These are phyloP conservation scores for Raffaelea deltoideospora DNA, from an alignment of 2,329 filamentous ascomycete species.

Conservation along the genomic window DNA sequence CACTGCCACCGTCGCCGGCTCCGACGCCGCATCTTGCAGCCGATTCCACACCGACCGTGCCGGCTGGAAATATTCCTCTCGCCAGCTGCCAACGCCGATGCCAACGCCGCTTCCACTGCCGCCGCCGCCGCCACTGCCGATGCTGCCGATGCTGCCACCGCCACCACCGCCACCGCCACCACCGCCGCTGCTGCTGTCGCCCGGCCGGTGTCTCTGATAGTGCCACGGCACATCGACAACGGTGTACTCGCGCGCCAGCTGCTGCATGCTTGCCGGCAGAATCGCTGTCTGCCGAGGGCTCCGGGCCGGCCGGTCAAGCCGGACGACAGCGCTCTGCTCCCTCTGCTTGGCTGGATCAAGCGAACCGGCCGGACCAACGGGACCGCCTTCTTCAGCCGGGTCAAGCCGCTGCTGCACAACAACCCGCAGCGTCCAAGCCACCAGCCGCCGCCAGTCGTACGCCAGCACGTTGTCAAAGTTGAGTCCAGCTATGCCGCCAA, in stretches of 20 bases:
- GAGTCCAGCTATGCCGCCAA: conserved; percentile 43
- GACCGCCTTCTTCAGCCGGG: too few species aligned
- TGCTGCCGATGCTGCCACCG: neutral
- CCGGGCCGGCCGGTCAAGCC: too few species aligned
- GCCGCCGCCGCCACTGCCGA: neutral
- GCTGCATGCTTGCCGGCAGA: conserved; percentile 30
- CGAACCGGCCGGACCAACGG: too few species aligned
- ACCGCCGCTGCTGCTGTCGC: too few species aligned
- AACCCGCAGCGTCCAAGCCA: conserved; percentile 52
- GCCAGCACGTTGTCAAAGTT: conserved; percentile 46
- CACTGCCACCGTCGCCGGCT: conserved; percentile 25
- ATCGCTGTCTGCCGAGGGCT: too few species aligned
- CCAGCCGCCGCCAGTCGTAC: conserved; percentile 54
- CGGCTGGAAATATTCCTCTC: conserved; percentile 39
- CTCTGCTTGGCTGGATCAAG: too few species aligned
- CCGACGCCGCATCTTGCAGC: conserved; percentile 36
- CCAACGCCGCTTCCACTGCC: conserved; percentile 7
- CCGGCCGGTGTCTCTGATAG: too few species aligned
- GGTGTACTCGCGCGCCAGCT: conserved; percentile 26
- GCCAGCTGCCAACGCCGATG: conserved; percentile 24
- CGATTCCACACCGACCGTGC: conserved; percentile 40
- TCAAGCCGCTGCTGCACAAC: conserved; percentile 21
- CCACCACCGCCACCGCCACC: conserved; percentile 1
- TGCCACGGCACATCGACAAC: too few species aligned
- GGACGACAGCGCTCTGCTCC: too few species aligned